Evolutionary conservation across 106 monocot species (phyloP), one percentile per base, ranked within the genome.

Genomic region (Iris macrosiphon): DNA sequence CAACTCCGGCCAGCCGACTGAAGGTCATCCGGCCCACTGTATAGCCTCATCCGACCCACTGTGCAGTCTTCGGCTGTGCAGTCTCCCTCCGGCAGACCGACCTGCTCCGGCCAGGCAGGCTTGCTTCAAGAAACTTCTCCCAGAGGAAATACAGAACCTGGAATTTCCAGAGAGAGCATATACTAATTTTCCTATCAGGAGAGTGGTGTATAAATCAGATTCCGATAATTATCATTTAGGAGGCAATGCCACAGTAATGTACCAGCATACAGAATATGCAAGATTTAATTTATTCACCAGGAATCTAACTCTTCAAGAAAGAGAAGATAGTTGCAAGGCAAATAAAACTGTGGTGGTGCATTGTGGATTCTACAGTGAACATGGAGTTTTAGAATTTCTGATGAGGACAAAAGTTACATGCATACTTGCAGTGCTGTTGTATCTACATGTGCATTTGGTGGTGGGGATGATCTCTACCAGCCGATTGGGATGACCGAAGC

Each of bases 381-480:
- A 65, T 51, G 96, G 83, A 63, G 86, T 3, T 90, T 80, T 61
- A 75, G 61, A 30, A 71, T 90, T 60, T 86, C 90, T 65, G 80
- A 87, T 28, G 66, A 86, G 28, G 96, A 98, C 47, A 86, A 65
- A 67, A 72, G 24, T 27, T 90, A 73, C 61, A 83, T 98, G 96
- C 52, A 55, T 68, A 64, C 74, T 42, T 98, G 96, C 66, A 75
- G 71, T 61, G 83, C 64, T 22, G 96, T 90, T 52, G 80, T 90
- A 27, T 83, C 90, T 25, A 96, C 86, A 52, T 98, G 90, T 80
- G 86, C 90, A 33, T 90, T 98, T 87, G 96, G 96, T 48, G 96
- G 88, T 28, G 87, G 87, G 20, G 88, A 88, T 68, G 86, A 98
- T 71, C 83, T 98, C 16, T 87, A 90, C 72, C 96, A 98, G 68